These are phyloP conservation scores for Metschnikowia arizonensis DNA, from an alignment of 805 yeast genomes.

Conservation along the genomic window DNA sequence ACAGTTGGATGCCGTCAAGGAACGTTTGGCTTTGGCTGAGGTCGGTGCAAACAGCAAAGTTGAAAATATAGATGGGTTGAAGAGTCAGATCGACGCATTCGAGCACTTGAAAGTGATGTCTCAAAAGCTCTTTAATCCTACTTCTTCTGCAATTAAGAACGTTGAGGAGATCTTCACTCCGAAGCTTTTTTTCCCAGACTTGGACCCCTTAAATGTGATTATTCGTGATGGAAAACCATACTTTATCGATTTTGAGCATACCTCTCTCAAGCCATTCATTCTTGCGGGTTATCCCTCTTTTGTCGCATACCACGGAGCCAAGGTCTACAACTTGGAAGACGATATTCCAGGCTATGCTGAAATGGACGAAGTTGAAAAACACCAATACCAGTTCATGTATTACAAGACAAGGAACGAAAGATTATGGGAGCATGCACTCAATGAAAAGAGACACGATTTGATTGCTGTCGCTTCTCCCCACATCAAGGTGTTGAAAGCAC, in stretches of 20 bases:
- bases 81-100: constrained; percentile 55
- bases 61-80: constrained; percentile 41
- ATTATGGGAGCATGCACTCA: constrained; percentile 77
- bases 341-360: constrained; percentile 69
- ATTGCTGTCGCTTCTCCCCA: constrained; percentile 84
- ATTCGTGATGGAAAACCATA: constrained; percentile 38
- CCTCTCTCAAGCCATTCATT: constrained; percentile 76
- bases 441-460: constrained; percentile 57
- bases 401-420: constrained; percentile 88
- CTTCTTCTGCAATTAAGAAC: constrained; percentile 56
- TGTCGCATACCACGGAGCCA: constrained; percentile 83
- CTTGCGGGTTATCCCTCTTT: constrained; percentile 78
- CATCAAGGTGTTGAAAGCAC: constrained; percentile 63
- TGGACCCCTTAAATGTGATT: constrained; percentile 86
- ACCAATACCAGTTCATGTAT: constrained; percentile 81
- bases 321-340: constrained; percentile 68
- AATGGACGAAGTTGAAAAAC: constrained; percentile 67
- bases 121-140: constrained; percentile 53
- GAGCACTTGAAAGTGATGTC: constrained; percentile 55
- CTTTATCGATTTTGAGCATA: constrained; percentile 80
- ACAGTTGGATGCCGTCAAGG: constrained; percentile 58
- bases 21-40: constrained; percentile 50
- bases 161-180: constrained; percentile 62
- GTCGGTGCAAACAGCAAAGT: constrained; percentile 48
- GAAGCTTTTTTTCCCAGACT: constrained; percentile 72